These are phyloP conservation scores for Fusarium praegraminearum DNA, from an alignment of 2,329 filamentous ascomycete species.

Conservation along the genomic window DNA sequence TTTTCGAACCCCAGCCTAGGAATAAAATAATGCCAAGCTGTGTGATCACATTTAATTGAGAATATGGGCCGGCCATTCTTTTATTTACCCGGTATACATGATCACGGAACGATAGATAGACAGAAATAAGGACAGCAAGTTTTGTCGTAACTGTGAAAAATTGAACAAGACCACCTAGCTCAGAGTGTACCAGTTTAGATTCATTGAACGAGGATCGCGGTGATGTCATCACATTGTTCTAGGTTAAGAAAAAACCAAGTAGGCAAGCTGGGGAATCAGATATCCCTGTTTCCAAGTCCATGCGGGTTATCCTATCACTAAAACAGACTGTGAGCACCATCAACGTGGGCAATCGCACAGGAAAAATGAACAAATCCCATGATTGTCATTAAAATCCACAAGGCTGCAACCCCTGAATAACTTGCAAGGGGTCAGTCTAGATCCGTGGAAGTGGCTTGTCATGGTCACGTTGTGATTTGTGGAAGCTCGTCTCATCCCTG, in stretches of 20 bases:
- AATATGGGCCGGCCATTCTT: background rate
- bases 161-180: too few species aligned
- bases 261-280: background rate
- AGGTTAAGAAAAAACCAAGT: too few species aligned
- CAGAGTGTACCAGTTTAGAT: too few species aligned
- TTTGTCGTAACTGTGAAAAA: too few species aligned
- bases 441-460: background rate
- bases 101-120: too few species aligned
- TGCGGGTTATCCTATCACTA: background rate
- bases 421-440: background rate
- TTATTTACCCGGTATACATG: background rate
- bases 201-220: background rate
- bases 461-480: background rate
- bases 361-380: background rate
- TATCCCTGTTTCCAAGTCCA: background rate
- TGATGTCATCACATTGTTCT: background rate
- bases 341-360: background rate
- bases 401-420: slow-evolving; percentile 2
- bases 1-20: too few species aligned
- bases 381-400: background rate
- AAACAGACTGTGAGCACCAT: background rate
- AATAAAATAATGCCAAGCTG: background rate
- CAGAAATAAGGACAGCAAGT: too few species aligned
- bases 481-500: background rate
- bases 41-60: too few species aligned